Evolutionary conservation across 2,329 filamentous ascomycete genomes (phyloP), one percentile per base, ranked within the genome.

Genomic region (Xylaria sp.): DNA sequence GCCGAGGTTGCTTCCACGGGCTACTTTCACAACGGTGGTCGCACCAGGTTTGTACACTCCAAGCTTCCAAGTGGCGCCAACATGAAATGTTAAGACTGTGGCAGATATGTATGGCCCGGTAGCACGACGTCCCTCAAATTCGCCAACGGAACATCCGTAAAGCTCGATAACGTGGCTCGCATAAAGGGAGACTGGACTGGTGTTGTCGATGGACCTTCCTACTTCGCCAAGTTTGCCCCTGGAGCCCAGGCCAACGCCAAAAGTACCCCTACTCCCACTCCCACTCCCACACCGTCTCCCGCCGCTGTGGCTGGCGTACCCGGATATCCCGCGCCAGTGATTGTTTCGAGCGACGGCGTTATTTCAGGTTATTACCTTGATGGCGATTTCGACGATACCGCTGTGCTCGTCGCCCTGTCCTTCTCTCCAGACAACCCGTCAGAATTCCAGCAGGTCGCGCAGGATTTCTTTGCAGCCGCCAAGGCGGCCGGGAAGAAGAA

Each of bases 401-500:
- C 76, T 2, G 76, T 78, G 9, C 70, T 78, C 1, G 69, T 69
- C 2, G 73, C 75, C 61, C 73, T 76, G 1, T 76, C 76, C 7
- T 78, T 77, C 64, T 61, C 67, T 3, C 76, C 77, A 3, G 63
- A 58, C 5, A 68, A 72, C 56, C 73, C 73, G 3, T 66, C 69
- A 17, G 76, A 78, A 62, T 79, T 78, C 58, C 77, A 79, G 68
- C 57, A 63, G 1, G 73, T 75, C 10, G 76, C 77, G 1, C 71
- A 79, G 63, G 70, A 73, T 27, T 77, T 79, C 70, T 77, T 78
- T 47, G 73, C 72, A 11, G 69, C 69, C 3, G 74, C 74, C 33
- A 81, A 82, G 55, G 77, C 80, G 31, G 82, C 79, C 5, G 84
- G 83, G 42, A 87, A 86, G 78, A 87, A 79, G 65, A 87, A 86